These are phyloP conservation scores for Echinochloa phyllopogon DNA, from an alignment of 176 grass and related monocot genomes.

Conservation along the genomic window DNA sequence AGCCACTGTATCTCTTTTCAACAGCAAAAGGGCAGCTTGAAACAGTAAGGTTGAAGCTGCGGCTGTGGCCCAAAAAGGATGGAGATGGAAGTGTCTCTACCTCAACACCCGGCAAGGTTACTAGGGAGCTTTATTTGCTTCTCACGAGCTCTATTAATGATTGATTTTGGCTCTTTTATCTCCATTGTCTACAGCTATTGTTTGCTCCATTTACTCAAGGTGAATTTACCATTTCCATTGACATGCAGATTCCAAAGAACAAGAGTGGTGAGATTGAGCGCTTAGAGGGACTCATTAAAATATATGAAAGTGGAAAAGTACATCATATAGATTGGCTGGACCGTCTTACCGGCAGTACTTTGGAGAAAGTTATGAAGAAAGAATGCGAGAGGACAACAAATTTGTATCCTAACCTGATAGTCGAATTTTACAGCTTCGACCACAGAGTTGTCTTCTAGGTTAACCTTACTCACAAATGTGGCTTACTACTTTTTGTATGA, in stretches of 20 bases:
- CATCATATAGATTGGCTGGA: slow-evolving; percentile 89
- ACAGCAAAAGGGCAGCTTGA: slow-evolving; percentile 86
- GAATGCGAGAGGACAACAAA: slow-evolving; percentile 52
- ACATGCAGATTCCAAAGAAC: slow-evolving; percentile 35
- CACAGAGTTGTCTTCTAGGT: slow-evolving; percentile 97
- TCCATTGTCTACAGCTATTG: neutral
- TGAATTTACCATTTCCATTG: neutral
- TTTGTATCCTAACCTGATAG: slow-evolving; percentile 71
- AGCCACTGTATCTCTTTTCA: slow-evolving; percentile 84
- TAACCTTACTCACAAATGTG: slow-evolving; percentile 23
- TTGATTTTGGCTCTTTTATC: neutral
- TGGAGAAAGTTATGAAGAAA: slow-evolving; percentile 82
- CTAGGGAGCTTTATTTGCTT: neutral
- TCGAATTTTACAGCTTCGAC: slow-evolving; percentile 87
- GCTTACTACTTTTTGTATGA: neutral
- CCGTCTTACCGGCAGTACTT: slow-evolving; percentile 72
- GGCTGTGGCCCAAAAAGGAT: slow-evolving; percentile 70
- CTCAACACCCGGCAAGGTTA: slow-evolving; percentile 85
- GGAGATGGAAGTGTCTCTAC: slow-evolving; percentile 86
- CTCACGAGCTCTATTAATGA: neutral
- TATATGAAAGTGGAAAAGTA: slow-evolving; percentile 84
- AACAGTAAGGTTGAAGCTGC: slow-evolving; percentile 76
- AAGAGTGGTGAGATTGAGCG: slow-evolving; percentile 84
- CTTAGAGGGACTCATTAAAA: slow-evolving; percentile 83
- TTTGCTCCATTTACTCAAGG: neutral